These are phyloP conservation scores for Gracilaria vermiculophylla DNA, from an alignment of 23 red algal species.

Conservation along the genomic window DNA sequence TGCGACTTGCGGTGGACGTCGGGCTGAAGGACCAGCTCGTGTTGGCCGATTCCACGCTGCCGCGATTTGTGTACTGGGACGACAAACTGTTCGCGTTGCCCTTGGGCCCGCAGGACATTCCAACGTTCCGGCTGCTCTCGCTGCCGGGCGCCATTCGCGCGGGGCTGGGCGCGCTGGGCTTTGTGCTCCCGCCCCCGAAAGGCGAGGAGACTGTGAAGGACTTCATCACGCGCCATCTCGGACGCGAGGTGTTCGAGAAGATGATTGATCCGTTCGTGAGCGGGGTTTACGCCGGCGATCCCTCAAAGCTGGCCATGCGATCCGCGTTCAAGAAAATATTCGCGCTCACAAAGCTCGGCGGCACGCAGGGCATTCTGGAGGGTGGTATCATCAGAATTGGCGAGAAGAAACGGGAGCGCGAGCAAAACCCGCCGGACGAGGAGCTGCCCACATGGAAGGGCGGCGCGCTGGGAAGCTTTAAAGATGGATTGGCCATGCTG, in stretches of 20 bases:
- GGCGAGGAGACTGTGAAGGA: constrained; percentile 87
- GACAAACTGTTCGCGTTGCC: constrained; percentile 84
- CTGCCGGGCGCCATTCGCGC: constrained; percentile 79
- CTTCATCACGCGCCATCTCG: constrained; percentile 94
- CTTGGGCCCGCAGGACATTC: constrained; percentile 67
- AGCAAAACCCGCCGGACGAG: constrained; percentile 47
- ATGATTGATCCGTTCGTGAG: constrained; percentile 96
- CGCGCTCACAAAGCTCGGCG: constrained; percentile 73
- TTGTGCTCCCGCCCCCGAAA: constrained; percentile 52
- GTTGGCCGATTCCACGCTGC: constrained; percentile 85
- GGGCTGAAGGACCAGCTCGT: constrained; percentile 75
- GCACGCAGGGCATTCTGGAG: constrained; percentile 88
- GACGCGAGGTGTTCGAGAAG: constrained; percentile 83
- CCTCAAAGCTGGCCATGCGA: constrained; percentile 73
- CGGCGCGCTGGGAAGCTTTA: constrained; percentile 88
- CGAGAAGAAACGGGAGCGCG: constrained; percentile 57
- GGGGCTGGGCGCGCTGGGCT: constrained; percentile 79
- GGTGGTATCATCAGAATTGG: constrained; percentile 85
- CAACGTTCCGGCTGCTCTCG: constrained; percentile 79
- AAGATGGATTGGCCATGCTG: constrained; percentile 73
- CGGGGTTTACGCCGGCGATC: constrained; percentile 94
- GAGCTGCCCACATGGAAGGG: constrained; percentile 73
- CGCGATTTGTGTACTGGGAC: constrained; percentile 89
- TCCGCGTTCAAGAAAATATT: constrained; percentile 90
- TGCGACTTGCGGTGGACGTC: constrained; percentile 80